A percentile compares a stretch with the other conserved stretches of the same genome.
Evolutionary conservation across 257 asterid species (phyloP).

Genomic region (Marsdenia floribunda): DNA sequence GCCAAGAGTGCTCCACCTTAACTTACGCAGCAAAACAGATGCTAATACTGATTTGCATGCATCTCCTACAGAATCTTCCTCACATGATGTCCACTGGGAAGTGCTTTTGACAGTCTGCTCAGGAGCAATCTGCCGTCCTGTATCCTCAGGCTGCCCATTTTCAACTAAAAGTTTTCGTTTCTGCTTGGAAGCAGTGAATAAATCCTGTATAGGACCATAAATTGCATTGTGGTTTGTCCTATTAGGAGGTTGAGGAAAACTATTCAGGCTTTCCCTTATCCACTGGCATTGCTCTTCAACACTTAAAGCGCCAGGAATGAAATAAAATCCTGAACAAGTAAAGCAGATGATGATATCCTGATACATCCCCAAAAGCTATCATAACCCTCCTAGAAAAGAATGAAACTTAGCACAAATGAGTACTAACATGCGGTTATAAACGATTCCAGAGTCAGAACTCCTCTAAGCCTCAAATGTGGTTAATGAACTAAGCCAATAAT

Average conservation of each 20-base stretch:
- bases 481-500: background rate
- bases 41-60: conserved; percentile 55
- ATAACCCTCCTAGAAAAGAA: background rate
- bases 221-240: conserved; percentile 86
- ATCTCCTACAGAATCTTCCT: conserved; percentile 29
- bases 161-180: conserved; percentile 46
- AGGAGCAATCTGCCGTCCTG: conserved; percentile 22
- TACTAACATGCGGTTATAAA: background rate
- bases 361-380: background rate
- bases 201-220: conserved; percentile 69
- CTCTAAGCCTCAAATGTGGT: background rate
- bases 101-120: conserved; percentile 15
- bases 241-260: conserved; percentile 87
- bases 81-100: conserved; percentile 53
- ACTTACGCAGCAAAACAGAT: conserved; percentile 92
- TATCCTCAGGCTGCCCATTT: conserved; percentile 32
- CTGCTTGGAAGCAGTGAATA: conserved; percentile 64
- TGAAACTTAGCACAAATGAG: background rate
- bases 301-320: conserved; percentile 82
- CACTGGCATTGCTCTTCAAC: conserved; percentile 71
- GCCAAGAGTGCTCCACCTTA: conserved; percentile 99
- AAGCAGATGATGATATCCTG: background rate
- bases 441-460: background rate
- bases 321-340: conserved; percentile 62
- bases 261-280: conserved; percentile 76